Base-by-base conservation (phyloP, 208 protist genomes). In the Trypanosoma conorhini region DNA sequence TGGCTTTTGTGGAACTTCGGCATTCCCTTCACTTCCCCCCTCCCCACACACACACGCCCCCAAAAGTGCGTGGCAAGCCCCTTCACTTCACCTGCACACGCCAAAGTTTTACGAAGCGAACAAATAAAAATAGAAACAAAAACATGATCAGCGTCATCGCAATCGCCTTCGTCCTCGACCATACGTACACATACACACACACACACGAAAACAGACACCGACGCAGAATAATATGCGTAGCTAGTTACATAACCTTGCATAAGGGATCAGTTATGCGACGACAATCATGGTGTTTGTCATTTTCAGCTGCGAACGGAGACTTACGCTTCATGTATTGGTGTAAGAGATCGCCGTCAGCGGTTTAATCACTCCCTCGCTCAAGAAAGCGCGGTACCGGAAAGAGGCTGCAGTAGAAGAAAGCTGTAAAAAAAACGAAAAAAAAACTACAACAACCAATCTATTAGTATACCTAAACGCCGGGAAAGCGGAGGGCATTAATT, bases 141-240 rank as follows among this genome's bases (percentile, higher is more conserved):
- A 66, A 21, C 46, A 22, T 51, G 21, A 54, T 54, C 17, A 54
- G 22, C 17, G 24, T 54, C 5, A 44, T 44, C 21, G 9, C 22
- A 22, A 48, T 28, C 21, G 21, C 22, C n/a, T 38, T 57, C 10
- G 56, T 60, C 19, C 8, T n/a, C n/a, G n/a, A n/a, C n/a, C n/a
- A n/a, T n/a, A n/a, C n/a, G n/a, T n/a, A n/a, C n/a, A 70, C 4
- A 70, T 8, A 26, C 58, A 57, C 24, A 61, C 21, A 12, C 28
- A 70, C n/a, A 24, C 5, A 66, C 57, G 59, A 50, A 66, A 2
- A 54, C 3, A 35, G n/a, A 62, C 13, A 64, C 13, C 31, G 5
- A 56, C n/a, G 38, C 35, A 30, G 35, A 61, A 51, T 60, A 30
- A 61, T 62, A 72, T 58, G 65, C 46, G 65, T 62, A 54, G 33